Percentiles rank a stretch among this genome's conserved stretches.
These are phyloP conservation scores for Sporothrix schenckii DNA, from an alignment of 2,329 filamentous ascomycete genomes.

Conservation along the genomic window DNA sequence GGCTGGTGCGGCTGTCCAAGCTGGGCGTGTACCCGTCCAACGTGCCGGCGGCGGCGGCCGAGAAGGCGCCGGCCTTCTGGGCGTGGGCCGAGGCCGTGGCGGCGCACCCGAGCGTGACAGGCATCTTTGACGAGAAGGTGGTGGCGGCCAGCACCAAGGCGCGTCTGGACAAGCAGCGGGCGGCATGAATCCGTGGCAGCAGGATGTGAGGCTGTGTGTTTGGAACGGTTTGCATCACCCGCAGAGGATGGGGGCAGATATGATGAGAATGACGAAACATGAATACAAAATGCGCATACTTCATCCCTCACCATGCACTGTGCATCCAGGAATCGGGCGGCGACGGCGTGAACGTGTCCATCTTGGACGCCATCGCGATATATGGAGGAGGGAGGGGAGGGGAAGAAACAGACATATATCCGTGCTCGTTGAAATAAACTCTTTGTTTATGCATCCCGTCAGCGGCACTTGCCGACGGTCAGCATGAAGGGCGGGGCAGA, in stretches of 20 bases:
- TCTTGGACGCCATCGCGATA: not conserved
- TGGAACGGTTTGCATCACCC: no score
- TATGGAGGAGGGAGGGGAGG: no score
- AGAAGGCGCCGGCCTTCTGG: slow-evolving; percentile 64
- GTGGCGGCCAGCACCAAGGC: slow-evolving; percentile 44
- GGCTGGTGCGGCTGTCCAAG: slow-evolving; percentile 59
- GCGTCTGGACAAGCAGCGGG: slow-evolving; percentile 36
- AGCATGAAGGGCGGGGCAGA: not conserved
- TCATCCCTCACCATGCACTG: no score
- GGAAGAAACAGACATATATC: no score
- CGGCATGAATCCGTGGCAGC: slow-evolving; percentile 26
- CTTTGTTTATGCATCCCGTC: not conserved
- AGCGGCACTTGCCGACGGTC: not conserved
- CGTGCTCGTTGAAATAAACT: not conserved
- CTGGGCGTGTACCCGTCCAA: slow-evolving; percentile 55
- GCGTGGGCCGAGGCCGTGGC: slow-evolving; percentile 66
- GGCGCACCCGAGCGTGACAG: slow-evolving; percentile 66
- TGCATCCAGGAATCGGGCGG: not conserved
- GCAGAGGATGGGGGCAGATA: not conserved
- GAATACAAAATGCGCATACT: not conserved
- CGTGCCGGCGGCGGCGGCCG: slow-evolving; percentile 43
- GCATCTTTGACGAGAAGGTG: slow-evolving; percentile 60
- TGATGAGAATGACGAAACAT: slow-evolving; percentile 2
- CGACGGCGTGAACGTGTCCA: not conserved
- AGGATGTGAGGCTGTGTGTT: not conserved